Evolutionary conservation across 805 yeast genomes (phyloP).

Genomic region (Komagataella pastoris): DNA sequence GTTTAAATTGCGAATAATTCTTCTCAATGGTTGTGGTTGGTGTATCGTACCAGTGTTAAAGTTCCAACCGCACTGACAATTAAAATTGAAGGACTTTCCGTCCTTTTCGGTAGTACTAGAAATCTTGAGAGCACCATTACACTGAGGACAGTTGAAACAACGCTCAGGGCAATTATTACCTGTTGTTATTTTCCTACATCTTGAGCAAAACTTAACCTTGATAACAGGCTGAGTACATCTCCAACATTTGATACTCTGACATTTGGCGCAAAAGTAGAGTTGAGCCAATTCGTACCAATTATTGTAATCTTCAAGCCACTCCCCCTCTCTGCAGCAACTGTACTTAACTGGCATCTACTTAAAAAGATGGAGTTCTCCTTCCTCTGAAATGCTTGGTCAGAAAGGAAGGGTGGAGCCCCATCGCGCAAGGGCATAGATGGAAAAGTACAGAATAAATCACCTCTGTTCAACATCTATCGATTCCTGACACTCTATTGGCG

Average conservation of each 20-base stretch:
- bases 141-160: slow-evolving; percentile 22
- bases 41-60: slow-evolving; percentile 22
- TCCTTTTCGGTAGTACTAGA: slow-evolving; percentile 4
- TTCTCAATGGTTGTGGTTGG: slow-evolving; percentile 25
- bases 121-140: slow-evolving; percentile 9
- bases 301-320: slow-evolving; percentile 8
- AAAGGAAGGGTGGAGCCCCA: not conserved
- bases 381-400: not conserved
- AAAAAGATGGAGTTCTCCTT: not conserved
- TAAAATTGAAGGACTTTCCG: slow-evolving; percentile 24
- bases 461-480: not conserved
- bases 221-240: slow-evolving; percentile 12
- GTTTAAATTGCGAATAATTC: slow-evolving; percentile 10
- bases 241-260: slow-evolving; percentile 14
- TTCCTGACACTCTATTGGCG: not conserved
- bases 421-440: not conserved
- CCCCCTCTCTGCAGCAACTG: not conserved
- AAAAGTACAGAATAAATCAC: not conserved
- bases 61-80: slow-evolving; percentile 23
- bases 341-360: not conserved
- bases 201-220: slow-evolving; percentile 13
- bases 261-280: slow-evolving; percentile 14
- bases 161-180: slow-evolving; percentile 12
- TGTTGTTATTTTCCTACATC: slow-evolving; percentile 9
- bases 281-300: slow-evolving; percentile 6